Evolutionary conservation across 2,329 filamentous ascomycete species (phyloP), one percentile per base, ranked within the genome.

Genomic region (Elsinoe necatrix): DNA sequence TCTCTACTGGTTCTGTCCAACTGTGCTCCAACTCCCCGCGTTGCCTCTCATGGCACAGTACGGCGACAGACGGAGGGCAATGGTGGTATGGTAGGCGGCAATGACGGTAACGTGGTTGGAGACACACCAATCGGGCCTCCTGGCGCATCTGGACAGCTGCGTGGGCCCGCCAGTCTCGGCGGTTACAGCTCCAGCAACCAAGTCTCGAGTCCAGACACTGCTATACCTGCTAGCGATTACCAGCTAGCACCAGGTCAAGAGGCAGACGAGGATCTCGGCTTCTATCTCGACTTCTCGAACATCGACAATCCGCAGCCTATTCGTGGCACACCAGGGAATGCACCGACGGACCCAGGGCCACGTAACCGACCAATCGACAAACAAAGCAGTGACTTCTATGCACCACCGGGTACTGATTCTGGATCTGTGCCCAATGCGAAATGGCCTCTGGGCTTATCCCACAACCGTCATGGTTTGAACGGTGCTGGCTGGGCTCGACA

Each of bases 271-370:
- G 64, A 72, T 20, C 63, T 72, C 5, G 71, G 72, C 3, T 59
- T 74, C 1, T 72, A 69, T 57, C 66, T 73, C 20, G 69, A 72
- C 52, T 62, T 73, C 1, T 64, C 65, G 0, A 63, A 65, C 14
- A 66, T 72, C 2, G 67, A 72, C 59, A 72, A 73, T 51, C 71
- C 71, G 3, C 71, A 73, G 39, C 71, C 71, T 0, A 71, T 73
- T 23, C 65, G 68, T 34, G 71, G 70, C n/a, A 63, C 65, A 14
- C 23, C 35, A 11, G 66, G 61, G 5, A 66, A 66, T n/a, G 63
- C 62, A 2, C 69, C 71, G 0, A 74, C 70, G 0, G 71, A 73
- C 59, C 69, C 72, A 16, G 71, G 70, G 7, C 66, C 66, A 61
- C 62, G 66, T 64, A 71, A 70, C 20, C 50, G 58, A 31, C 63